Conservation (phyloP, 257 asterid genomes). For the Fraxinus americana region DNA sequence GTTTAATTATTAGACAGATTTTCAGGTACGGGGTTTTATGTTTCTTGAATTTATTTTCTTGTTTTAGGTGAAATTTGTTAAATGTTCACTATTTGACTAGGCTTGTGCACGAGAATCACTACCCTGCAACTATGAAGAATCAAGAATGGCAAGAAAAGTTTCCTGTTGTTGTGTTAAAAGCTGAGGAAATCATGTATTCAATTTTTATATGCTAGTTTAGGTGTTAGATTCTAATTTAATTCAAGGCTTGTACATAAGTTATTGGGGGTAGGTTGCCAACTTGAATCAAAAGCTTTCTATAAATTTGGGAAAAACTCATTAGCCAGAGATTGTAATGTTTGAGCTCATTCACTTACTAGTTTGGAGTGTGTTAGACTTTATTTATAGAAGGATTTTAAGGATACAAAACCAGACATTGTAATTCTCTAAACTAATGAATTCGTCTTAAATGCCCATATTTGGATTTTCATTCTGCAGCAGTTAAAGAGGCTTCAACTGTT, state of each 20-base stretch:
- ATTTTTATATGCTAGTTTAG: no score
- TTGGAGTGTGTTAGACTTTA: background rate
- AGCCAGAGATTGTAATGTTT: background rate
- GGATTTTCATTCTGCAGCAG: background rate
- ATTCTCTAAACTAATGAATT: no score
- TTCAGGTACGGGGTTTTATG: conserved; percentile 55
- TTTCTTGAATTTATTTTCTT: background rate
- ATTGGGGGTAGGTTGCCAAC: background rate
- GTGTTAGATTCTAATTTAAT: no score
- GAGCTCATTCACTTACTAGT: no score
- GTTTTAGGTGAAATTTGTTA: conserved; percentile 13
- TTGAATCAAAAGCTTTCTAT: background rate
- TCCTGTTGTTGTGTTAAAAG: conserved; percentile 78
- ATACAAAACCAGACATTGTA: background rate
- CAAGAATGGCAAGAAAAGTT: conserved; percentile 86
- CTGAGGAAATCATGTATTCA: conserved; percentile 64
- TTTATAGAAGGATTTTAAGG: background rate
- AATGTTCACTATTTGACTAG: conserved; percentile 43
- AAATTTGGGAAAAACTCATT: background rate
- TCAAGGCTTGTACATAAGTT: no score
- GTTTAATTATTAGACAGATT: conserved; percentile 71
- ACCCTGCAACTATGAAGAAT: conserved; percentile 46
- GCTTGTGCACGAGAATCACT: conserved; percentile 49
- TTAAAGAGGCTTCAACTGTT: background rate
- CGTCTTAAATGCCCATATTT: background rate